phyloP scores from a whole-genome alignment of 108 stramenopile species.

The Nannochloropsis gaditana region DNA sequence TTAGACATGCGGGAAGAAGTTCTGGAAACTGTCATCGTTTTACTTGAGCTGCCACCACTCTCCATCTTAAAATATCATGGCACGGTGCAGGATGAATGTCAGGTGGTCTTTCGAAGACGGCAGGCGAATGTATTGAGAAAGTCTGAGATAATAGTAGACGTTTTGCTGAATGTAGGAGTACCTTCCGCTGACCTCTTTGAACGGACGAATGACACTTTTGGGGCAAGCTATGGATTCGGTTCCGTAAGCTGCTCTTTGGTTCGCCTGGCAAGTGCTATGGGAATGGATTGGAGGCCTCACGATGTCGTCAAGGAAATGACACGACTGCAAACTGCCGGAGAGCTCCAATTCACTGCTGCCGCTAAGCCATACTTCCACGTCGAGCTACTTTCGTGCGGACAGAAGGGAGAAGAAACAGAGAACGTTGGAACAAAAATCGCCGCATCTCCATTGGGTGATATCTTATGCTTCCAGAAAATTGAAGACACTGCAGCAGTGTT shows the following conservation, averaged over 20 bases:
- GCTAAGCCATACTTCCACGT: constrained; percentile 5
- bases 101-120: constrained; percentile 33
- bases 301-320: not conserved
- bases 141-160: constrained; percentile 24
- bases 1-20: constrained; percentile 40
- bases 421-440: not conserved
- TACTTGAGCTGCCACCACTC: constrained; percentile 28
- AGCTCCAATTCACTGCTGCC: not conserved
- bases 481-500: constrained; percentile 22
- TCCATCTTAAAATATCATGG: constrained; percentile 32
- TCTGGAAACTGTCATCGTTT: constrained; percentile 32
- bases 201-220: constrained; percentile 14
- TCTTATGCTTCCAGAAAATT: not conserved
- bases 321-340: not conserved
- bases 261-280: not conserved
- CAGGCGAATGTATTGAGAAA: not conserved
- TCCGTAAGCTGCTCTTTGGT: constrained; percentile 36
- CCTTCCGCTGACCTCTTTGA: not conserved
- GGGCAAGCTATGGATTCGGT: constrained; percentile 41
- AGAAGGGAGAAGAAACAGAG: not conserved
- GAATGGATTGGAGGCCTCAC: constrained; percentile 1
- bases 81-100: constrained; percentile 25
- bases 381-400: not conserved
- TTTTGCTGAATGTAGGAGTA: constrained; percentile 32
- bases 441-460: not conserved